Conservation (phyloP, 2,329 filamentous ascomycete species). For the Cyphellophora europaea region DNA sequence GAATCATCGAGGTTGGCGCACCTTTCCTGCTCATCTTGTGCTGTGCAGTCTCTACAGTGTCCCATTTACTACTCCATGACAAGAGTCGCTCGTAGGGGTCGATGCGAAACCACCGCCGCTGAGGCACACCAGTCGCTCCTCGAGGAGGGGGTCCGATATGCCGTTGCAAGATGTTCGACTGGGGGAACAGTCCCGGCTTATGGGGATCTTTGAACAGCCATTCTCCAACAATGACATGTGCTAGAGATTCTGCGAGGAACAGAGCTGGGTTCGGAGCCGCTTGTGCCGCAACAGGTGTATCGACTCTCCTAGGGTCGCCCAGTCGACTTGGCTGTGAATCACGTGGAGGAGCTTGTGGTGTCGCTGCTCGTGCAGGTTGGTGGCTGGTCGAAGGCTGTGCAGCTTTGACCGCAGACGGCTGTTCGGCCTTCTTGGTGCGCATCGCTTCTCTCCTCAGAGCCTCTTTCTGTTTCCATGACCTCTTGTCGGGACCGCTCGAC, state of each 20-base stretch:
- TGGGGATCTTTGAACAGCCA: constrained; percentile 2
- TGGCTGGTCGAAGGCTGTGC: too few relatives aligned
- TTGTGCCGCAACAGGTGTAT: background rate
- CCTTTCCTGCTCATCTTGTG: constrained; percentile 1
- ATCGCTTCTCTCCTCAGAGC: too few relatives aligned
- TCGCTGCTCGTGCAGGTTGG: too few relatives aligned
- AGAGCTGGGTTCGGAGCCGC: background rate
- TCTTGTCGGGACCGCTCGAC: background rate
- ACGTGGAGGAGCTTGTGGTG: too few relatives aligned
- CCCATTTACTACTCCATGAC: constrained; percentile 2
- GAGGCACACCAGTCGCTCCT: constrained; percentile 1
- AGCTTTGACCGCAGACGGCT: too few relatives aligned
- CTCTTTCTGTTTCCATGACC: constrained; percentile 1
- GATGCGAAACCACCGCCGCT: constrained; percentile 2
- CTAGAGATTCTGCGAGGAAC: constrained; percentile 2
- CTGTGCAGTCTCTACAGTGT: background rate
- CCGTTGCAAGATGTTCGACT: constrained; percentile 1
- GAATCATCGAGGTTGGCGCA: background rate
- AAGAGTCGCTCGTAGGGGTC: constrained; percentile 1
- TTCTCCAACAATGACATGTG: constrained; percentile 3
- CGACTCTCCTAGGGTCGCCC: too few relatives aligned
- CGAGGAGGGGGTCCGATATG: constrained; percentile 1
- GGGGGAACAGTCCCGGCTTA: constrained; percentile 2
- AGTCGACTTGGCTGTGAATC: too few relatives aligned
- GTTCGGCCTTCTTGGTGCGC: too few relatives aligned